phyloP scores from a whole-genome alignment of 2,329 filamentous ascomycete species.

The Alternaria hordeiaustralica region DNA sequence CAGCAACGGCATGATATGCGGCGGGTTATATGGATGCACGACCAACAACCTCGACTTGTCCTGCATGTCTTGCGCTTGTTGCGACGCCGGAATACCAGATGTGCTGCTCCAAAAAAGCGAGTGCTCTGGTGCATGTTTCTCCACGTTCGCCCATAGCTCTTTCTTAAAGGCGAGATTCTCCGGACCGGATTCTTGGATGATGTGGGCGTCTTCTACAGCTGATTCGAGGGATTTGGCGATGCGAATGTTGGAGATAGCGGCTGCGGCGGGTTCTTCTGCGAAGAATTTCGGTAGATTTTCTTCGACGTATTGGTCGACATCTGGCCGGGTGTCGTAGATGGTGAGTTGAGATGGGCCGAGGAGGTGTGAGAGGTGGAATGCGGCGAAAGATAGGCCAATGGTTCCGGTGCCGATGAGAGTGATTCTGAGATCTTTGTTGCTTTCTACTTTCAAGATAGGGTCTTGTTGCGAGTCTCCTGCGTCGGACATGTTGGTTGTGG shows the following conservation, averaged over 20 bases:
- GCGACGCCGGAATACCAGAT: slow-evolving; percentile 63
- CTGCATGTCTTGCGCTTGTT: slow-evolving; percentile 54
- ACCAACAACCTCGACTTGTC: slow-evolving; percentile 58
- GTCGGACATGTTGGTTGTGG: slow-evolving; percentile 13
- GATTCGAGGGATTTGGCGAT: slow-evolving; percentile 42
- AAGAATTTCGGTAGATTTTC: slow-evolving; percentile 54
- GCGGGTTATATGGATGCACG: slow-evolving; percentile 68
- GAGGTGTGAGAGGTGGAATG: slow-evolving; percentile 59
- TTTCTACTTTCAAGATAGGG: background rate
- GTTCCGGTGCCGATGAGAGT: slow-evolving; percentile 56
- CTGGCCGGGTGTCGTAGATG: slow-evolving; percentile 59
- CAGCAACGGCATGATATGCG: slow-evolving; percentile 66
- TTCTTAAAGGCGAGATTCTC: slow-evolving; percentile 61
- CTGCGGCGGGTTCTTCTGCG: slow-evolving; percentile 4
- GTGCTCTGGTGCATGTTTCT: slow-evolving; percentile 51
- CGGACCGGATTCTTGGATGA: slow-evolving; percentile 67
- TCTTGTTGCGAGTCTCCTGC: background rate
- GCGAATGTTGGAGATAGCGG: slow-evolving; percentile 44
- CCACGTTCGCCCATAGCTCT: slow-evolving; percentile 59
- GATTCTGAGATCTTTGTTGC: slow-evolving; percentile 36
- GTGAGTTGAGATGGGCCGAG: slow-evolving; percentile 50
- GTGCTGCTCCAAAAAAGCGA: slow-evolving; percentile 65
- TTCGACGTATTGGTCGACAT: slow-evolving; percentile 55
- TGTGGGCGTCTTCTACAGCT: slow-evolving; percentile 56
- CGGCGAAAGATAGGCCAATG: slow-evolving; percentile 64